A percentile compares a stretch with the other conserved stretches of the same genome.
These are phyloP conservation scores for Cladorrhinum sp. DNA, from an alignment of 2,329 filamentous ascomycete genomes.

Conservation along the genomic window DNA sequence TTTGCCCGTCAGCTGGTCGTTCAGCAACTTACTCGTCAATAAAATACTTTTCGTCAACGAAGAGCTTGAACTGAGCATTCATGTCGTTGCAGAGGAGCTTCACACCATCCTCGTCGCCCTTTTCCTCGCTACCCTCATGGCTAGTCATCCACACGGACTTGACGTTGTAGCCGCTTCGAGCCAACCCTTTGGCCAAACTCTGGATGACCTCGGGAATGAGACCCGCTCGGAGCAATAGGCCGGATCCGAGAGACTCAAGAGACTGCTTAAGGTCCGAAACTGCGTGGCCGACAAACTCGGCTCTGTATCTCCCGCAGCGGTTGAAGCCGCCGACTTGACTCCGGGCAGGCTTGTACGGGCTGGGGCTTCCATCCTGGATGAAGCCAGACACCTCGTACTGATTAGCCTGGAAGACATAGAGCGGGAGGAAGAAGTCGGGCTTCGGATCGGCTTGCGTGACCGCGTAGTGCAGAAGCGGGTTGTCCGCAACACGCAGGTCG, in stretches of 20 bases:
- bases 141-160: conserved; percentile 70
- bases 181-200: conserved; percentile 51
- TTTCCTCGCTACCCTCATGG: conserved; percentile 68
- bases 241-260: conserved; percentile 57
- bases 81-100: conserved; percentile 49
- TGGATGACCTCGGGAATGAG: conserved; percentile 56
- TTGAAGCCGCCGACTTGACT: conserved; percentile 66
- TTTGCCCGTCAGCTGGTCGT: background rate
- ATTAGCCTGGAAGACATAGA: conserved; percentile 66
- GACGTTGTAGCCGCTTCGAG: conserved; percentile 45
- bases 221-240: conserved; percentile 63
- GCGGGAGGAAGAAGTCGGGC: conserved; percentile 64
- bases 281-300: conserved; percentile 68
- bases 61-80: conserved; percentile 60
- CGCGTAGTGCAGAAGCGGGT: conserved; percentile 65
- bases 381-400: conserved; percentile 76
- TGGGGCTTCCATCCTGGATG: conserved; percentile 50
- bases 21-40: conserved; percentile 66
- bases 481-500: conserved; percentile 71
- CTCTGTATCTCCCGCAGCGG: conserved; percentile 69
- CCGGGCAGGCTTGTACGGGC: conserved; percentile 66
- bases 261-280: conserved; percentile 68
- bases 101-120: conserved; percentile 58
- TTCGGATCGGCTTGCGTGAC: conserved; percentile 49
- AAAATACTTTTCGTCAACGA: conserved; percentile 74